Base-by-base conservation (phyloP, 345 rosid genomes). In the Gynandropsis gynandra region DNA sequence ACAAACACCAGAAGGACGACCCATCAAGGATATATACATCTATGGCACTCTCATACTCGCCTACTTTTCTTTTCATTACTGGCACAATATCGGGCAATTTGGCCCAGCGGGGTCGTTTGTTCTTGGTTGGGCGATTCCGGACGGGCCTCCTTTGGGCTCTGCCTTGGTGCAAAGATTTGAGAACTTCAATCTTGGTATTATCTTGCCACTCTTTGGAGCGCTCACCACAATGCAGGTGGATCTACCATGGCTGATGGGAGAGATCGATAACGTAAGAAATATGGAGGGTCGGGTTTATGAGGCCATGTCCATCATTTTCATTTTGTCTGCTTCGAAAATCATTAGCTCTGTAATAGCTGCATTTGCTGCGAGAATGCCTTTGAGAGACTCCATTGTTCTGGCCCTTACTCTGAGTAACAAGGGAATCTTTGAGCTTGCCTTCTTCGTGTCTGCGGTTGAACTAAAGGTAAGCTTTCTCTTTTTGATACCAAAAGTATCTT, bases 141-240 rank as follows among this genome's bases (percentile, higher is more conserved):
- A 49, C 0, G 83, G 83, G 0, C 74, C 78, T 12, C 83, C 80
- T 1, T 18, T 78, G 36, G 80, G 83, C 15, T 15, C 78, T 13
- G 60, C 72, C 6, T 56, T 78, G 46, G 49, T 59, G 16, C 41
- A 75, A 29, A 78, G 67, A 56, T 59, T 78, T 13, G 80, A 78
- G 50, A 18, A 60, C 61, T 49, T 70, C 27, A 60, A 57, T 41
- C 33, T 58, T 13, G 68, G 69, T 15, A 36, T 49, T 17, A 27
- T 73, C 24, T 27, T 78, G 7, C 63, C 73, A 13, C 49, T 64
- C 42, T 51, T 70, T 29, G 61, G 54, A 20, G 54, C 65, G 34
- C 10, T 60, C 6, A 38, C 34, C 12, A 38, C 54, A 29, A 58
- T 63, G 76, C 67, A 63, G 41, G 9, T 56, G 9, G 48, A 52